Evolutionary conservation across 2,329 filamentous ascomycete species (phyloP).

Genomic region (Coleophoma crateriformis): DNA sequence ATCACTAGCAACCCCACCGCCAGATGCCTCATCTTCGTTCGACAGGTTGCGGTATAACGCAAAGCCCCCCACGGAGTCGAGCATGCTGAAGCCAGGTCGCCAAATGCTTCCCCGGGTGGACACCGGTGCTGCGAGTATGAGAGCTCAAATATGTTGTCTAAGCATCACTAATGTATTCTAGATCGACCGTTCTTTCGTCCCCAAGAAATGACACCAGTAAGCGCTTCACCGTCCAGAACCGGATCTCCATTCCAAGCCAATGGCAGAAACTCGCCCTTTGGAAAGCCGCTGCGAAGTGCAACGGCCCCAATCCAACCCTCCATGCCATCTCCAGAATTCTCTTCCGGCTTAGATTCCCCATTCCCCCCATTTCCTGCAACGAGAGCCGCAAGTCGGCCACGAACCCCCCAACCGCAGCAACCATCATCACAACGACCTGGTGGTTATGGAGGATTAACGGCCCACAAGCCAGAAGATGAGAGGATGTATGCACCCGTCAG

Average conservation of each 20-base stretch:
- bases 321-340: conserved; percentile 36
- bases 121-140: conserved; percentile 47
- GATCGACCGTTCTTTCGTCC: conserved; percentile 49
- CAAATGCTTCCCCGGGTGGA: conserved; percentile 42
- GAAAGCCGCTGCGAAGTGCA: conserved; percentile 24
- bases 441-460: conserved; percentile 9
- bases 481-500: conserved; percentile 41
- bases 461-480: conserved; percentile 26
- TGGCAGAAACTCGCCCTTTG: conserved; percentile 35
- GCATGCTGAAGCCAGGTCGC: conserved; percentile 31
- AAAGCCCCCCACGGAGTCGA: conserved; percentile 15
- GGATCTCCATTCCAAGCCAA: conserved; percentile 58
- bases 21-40: conserved; percentile 18
- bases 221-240: conserved; percentile 52
- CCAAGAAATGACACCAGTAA: conserved; percentile 59
- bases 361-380: conserved; percentile 47
- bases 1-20: conserved; percentile 22
- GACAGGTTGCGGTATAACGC: conserved; percentile 16
- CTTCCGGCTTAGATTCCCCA: conserved; percentile 41
- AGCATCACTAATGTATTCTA: conserved; percentile 31
- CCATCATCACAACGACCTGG: conserved; percentile 5
- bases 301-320: conserved; percentile 31
- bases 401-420: conserved; percentile 9
- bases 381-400: conserved; percentile 15
- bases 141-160: conserved; percentile 3